phyloP scores from a whole-genome alignment of 2,329 filamentous ascomycete species.

The Helotiales sp. region DNA sequence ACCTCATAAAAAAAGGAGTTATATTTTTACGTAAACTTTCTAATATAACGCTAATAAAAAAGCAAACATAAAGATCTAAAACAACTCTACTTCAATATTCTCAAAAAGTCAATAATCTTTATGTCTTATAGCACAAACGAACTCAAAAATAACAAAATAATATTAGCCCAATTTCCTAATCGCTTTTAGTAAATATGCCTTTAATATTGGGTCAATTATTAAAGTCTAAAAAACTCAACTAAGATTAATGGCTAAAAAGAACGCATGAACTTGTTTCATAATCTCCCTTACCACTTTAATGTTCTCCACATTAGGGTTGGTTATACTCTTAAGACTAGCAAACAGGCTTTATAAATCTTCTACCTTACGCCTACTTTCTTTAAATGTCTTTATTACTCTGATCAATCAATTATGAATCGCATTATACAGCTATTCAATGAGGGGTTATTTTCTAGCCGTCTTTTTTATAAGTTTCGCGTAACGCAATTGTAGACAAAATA shows the following conservation, averaged over 20 bases:
- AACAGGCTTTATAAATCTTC: slow-evolving; percentile 24
- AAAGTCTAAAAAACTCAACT: slow-evolving; percentile 15
- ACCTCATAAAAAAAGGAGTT: slow-evolving; percentile 53
- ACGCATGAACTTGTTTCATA: slow-evolving; percentile 19
- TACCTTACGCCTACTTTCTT: background rate
- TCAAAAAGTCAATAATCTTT: slow-evolving; percentile 36
- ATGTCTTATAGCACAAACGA: slow-evolving; percentile 36
- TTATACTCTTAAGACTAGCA: slow-evolving; percentile 24
- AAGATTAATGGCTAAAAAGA: slow-evolving; percentile 19
- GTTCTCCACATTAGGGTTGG: background rate
- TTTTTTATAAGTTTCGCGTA: too few species aligned
- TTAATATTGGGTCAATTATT: slow-evolving; percentile 24
- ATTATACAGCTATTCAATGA: slow-evolving; percentile 25
- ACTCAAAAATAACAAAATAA: slow-evolving; percentile 36
- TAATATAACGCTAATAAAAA: background rate
- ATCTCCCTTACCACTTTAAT: slow-evolving; percentile 19
- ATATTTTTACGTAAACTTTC: slow-evolving; percentile 57
- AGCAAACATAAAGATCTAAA: slow-evolving; percentile 27
- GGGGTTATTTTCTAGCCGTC: slow-evolving; percentile 25
- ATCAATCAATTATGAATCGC: slow-evolving; percentile 24
- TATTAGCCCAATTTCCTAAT: slow-evolving; percentile 43
- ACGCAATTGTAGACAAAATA: too few species aligned
- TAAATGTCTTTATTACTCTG: slow-evolving; percentile 5
- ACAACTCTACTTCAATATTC: slow-evolving; percentile 34
- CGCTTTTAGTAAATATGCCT: slow-evolving; percentile 33